Percentiles rank a stretch among this genome's conserved stretches.
Conservation (phyloP, 495 filamentous ascomycete genomes). For the Patellaria atrata region DNA sequence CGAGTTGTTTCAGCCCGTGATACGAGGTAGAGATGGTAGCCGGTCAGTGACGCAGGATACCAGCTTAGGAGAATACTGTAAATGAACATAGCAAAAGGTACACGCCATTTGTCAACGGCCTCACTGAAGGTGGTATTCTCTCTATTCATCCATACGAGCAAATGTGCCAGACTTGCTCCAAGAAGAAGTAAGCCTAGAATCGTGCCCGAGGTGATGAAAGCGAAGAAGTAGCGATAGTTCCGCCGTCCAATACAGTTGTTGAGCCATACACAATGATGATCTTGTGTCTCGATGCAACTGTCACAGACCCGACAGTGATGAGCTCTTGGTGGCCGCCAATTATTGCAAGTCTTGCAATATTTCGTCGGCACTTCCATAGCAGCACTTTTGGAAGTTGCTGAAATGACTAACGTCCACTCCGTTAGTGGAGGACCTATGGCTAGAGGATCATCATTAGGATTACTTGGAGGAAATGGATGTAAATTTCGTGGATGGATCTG, state of each 20-base stretch:
- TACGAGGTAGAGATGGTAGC: slow-evolving; percentile 83
- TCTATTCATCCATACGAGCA: slow-evolving; percentile 51
- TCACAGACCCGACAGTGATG: slow-evolving; percentile 96
- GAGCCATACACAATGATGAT: slow-evolving; percentile 98
- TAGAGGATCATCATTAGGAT: slow-evolving; percentile 60
- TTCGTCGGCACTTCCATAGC: slow-evolving; percentile 97
- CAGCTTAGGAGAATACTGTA: slow-evolving; percentile 59
- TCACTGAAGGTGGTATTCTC: slow-evolving; percentile 48
- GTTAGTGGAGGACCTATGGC: slow-evolving; percentile 69
- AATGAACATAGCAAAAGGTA: slow-evolving; percentile 81
- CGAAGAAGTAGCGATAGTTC: slow-evolving; percentile 96
- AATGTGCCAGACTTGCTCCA: slow-evolving; percentile 61
- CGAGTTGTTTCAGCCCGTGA: slow-evolving; percentile 85
- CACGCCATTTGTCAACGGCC: slow-evolving; percentile 50
- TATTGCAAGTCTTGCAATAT: slow-evolving; percentile 90
- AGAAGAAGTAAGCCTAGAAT: slow-evolving; percentile 64
- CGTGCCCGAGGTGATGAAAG: slow-evolving; percentile 63
- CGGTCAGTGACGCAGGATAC: slow-evolving; percentile 72
- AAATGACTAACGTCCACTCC: slow-evolving; percentile 81
- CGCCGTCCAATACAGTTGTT: slow-evolving; percentile 97
- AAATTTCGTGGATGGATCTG: slow-evolving; percentile 79
- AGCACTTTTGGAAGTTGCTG: slow-evolving; percentile 52
- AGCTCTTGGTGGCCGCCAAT: slow-evolving; percentile 89
- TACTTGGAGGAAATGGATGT: slow-evolving; percentile 44
- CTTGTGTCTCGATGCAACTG: slow-evolving; percentile 92